Evolutionary conservation across 2,329 filamentous ascomycete genomes (phyloP).

Genomic region (Ampelomyces quisqualis): DNA sequence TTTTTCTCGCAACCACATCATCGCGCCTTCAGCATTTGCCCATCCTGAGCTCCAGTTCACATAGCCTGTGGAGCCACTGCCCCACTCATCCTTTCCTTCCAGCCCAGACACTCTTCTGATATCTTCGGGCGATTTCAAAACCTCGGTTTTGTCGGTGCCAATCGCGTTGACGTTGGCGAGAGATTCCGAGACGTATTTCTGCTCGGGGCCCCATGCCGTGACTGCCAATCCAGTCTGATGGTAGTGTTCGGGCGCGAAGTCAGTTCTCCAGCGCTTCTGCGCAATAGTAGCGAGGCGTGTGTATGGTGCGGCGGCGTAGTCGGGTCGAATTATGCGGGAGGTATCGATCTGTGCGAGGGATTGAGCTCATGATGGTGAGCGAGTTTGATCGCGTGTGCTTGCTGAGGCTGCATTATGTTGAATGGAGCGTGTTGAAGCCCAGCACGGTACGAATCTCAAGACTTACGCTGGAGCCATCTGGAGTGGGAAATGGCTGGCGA

Average conservation of each 20-base stretch:
- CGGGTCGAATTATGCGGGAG: slow-evolving; percentile 65
- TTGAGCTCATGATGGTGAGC: slow-evolving; percentile 1
- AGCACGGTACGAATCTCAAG: background rate
- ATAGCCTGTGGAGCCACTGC: slow-evolving; percentile 65
- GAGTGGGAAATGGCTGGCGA: slow-evolving; percentile 58
- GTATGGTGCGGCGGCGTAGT: slow-evolving; percentile 82
- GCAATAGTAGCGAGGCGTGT: slow-evolving; percentile 70
- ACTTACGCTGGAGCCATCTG: slow-evolving; percentile 57
- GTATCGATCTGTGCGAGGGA: slow-evolving; percentile 51
- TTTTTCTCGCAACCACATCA: slow-evolving; percentile 62
- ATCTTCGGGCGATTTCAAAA: slow-evolving; percentile 42
- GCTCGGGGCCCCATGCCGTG: slow-evolving; percentile 55
- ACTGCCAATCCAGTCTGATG: slow-evolving; percentile 68
- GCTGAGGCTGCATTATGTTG: background rate
- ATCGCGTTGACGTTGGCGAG: slow-evolving; percentile 39
- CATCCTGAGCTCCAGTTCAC: slow-evolving; percentile 74
- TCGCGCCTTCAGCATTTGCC: slow-evolving; percentile 73
- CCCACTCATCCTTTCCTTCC: slow-evolving; percentile 42
- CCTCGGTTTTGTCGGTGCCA: slow-evolving; percentile 44
- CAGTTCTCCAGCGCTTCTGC: slow-evolving; percentile 67
- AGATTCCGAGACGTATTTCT: slow-evolving; percentile 44
- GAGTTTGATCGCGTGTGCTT: background rate
- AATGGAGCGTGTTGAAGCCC: background rate
- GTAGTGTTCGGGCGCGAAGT: slow-evolving; percentile 66
- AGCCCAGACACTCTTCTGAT: slow-evolving; percentile 45